Evolutionary conservation across 192 early-diverging fungal genomes (phyloP).

Genomic region (Thamnidium elegans): DNA sequence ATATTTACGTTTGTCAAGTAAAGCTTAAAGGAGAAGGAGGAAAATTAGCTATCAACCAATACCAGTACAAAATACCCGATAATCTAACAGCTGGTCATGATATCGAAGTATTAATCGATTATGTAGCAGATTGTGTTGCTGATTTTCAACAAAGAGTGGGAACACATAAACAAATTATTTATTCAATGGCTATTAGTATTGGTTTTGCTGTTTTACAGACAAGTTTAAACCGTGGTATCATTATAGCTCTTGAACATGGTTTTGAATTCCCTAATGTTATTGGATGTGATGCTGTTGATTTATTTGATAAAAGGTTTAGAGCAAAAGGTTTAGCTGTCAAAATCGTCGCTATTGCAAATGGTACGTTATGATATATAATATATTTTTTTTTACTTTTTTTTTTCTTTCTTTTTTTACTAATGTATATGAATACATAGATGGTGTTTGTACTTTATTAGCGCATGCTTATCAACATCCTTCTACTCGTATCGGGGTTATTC

Average conservation of each 20-base stretch:
- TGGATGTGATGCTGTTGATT: slow-evolving; percentile 74
- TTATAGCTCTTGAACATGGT: slow-evolving; percentile 80
- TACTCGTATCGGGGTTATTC: slow-evolving; percentile 81
- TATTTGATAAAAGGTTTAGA: slow-evolving; percentile 72
- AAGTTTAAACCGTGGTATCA: slow-evolving; percentile 53
- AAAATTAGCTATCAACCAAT: slow-evolving; percentile 69
- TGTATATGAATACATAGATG: slow-evolving; percentile 53
- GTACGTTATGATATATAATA: slow-evolving; percentile 56
- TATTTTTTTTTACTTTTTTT: slow-evolving; percentile 47
- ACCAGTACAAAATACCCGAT: slow-evolving; percentile 73
- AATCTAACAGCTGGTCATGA: slow-evolving; percentile 53
- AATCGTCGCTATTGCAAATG: slow-evolving; percentile 78
- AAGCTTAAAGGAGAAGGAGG: slow-evolving; percentile 75
- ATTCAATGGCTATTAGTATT: slow-evolving; percentile 64
- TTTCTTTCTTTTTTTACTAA: background rate
- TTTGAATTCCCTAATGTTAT: slow-evolving; percentile 74
- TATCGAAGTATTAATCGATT: slow-evolving; percentile 65
- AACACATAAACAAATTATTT: slow-evolving; percentile 1
- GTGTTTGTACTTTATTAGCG: slow-evolving; percentile 85
- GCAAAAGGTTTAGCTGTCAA: slow-evolving; percentile 69
- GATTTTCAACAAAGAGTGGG: slow-evolving; percentile 47
- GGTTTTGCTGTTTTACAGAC: slow-evolving; percentile 51
- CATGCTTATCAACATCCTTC: slow-evolving; percentile 73
- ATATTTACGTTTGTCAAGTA: slow-evolving; percentile 85
- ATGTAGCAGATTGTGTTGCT: slow-evolving; percentile 63